Base-by-base conservation (phyloP, 768 basidiomycete genomes). In the Mrakia frigida region DNA sequence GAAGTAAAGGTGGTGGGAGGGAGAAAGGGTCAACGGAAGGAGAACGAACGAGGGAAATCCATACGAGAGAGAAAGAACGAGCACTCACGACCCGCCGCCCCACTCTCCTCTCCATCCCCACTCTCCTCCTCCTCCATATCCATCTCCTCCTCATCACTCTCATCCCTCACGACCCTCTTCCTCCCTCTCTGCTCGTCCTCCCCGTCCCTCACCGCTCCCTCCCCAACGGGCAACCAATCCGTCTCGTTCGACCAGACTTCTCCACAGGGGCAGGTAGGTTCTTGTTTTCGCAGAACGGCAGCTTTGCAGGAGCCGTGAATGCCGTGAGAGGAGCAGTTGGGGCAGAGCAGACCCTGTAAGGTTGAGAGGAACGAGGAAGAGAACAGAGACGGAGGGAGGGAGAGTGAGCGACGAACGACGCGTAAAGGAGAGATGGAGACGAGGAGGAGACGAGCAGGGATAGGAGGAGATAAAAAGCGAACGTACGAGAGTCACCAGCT, bases 281-380 rank as follows among this genome's bases (percentile, higher is more conserved):
- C 21, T 18, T 28, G n/a, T 31, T 50, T 25, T 18, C 61, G 65
- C 11, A 74, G n/a, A 6, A 31, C 61, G 4, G 56, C 56, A 25
- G 43, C 28, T 23, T 65, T 33, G 59, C 73, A 74, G 14, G 59
- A 59, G 28, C 52, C 31, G 41, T 74, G 73, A n/a, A 74, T 39
- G 41, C 56, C 39, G 63, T 33, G 63, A 4, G 41, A 50, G 10
- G 61, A 31, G 73, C 56, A 74, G 13, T 16, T 21, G 31, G 59
- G 73, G 60, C 56, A 74, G 35, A 74, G 41, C 23, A 28, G 39
- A 52, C 61, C 43, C 73, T 60, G 41, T 46, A 37, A 59, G 21
- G n/a, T 11, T 28, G 2, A 37, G 14, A 7, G 56, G 63, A 23
- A 21, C 13, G n/a, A 28, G 25, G 11, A 6, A 63, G 18, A 43